Percentiles rank a stretch among this genome's conserved stretches.
Conservation (phyloP, 2,329 filamentous ascomycete species). For the Cytospora leucostoma region DNA sequence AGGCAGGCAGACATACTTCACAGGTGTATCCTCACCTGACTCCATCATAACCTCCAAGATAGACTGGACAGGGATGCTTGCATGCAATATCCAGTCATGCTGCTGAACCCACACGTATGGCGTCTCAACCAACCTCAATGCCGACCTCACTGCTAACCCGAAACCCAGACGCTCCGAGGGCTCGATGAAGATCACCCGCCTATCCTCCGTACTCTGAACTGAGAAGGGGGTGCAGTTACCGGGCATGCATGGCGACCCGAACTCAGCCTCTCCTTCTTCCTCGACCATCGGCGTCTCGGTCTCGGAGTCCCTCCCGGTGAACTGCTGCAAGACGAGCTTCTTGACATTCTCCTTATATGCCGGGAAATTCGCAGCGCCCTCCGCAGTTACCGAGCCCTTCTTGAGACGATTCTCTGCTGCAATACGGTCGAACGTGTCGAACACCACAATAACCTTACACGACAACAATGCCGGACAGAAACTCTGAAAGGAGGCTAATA, state of each 20-base stretch:
- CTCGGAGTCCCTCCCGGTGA: constrained; percentile 20
- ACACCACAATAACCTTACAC: constrained; percentile 52
- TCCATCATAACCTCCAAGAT: constrained; percentile 50
- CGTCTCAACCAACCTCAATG: constrained; percentile 48
- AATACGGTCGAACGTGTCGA: constrained; percentile 55
- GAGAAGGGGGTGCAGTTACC: constrained; percentile 40
- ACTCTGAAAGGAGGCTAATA: constrained; percentile 47
- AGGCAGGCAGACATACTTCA: constrained; percentile 56
- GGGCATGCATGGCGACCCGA: constrained; percentile 42
- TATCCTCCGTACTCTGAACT: constrained; percentile 39
- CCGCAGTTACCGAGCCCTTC: constrained; percentile 52
- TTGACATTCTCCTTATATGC: constrained; percentile 52
- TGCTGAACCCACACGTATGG: constrained; percentile 60
- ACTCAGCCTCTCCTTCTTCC: constrained; percentile 46
- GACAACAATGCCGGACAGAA: constrained; percentile 45
- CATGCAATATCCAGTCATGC: constrained; percentile 55
- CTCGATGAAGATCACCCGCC: constrained; percentile 51
- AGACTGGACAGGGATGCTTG: constrained; percentile 46
- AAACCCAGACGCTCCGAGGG: constrained; percentile 51
- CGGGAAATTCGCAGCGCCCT: constrained; percentile 45
- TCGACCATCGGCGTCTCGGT: constrained; percentile 17
- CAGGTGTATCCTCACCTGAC: constrained; percentile 35
- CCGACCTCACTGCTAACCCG: constrained; percentile 54
- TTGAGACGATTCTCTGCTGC: constrained; percentile 49
- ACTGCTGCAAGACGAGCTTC: constrained; percentile 41